Base-by-base conservation (phyloP, 140 eudicot species). In the Oenanthe javanica region DNA sequence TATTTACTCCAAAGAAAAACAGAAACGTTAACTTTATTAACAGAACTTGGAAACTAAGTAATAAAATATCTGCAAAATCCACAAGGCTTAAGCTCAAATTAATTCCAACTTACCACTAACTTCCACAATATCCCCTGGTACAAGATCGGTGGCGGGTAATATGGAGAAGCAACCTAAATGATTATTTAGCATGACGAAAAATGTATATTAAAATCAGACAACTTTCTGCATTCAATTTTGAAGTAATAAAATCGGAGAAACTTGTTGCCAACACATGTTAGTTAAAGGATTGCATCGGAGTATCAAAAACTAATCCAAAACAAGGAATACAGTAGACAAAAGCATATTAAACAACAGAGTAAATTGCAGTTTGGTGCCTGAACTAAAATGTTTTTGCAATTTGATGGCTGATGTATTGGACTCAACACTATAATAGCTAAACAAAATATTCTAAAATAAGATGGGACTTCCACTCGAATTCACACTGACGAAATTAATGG, bases 41-140 rank as follows among this genome's bases (percentile, higher is more conserved):
- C 27, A 23, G 46, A 31, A 66, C 73, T 46, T 55, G 67, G 77
- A 76, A 67, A 70, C n/a, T 23, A 42, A 40, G 46, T 38, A 50
- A 55, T 52, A 27, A 78, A 59, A 9, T 79, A 71, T n/a, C 45
- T 25, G 31, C n/a, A 83, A 67, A 48, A 48, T 40, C 64, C 77
- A 48, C 31, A 61, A 59, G 49, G 12, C 76, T 71, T 25, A 25
- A 54, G 31, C 43, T 18, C 48, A 4, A 72, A 74, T 55, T 16
- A 52, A 84, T 13, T 45, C 57, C 69, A 82, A 84, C 93, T 57
- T 79, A 95, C 99, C 99, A 72, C 91, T 90, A 83, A 90, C 99
- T 89, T 95, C 99, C 38, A 95, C 99, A 77, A 95, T 89, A 84
- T 95, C 99, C 38, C 99, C 99, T 12, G 99, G 99, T 82, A 92